These are phyloP conservation scores for Trichoderma sp. DNA, from an alignment of 2,329 filamentous ascomycete genomes.

Conservation along the genomic window DNA sequence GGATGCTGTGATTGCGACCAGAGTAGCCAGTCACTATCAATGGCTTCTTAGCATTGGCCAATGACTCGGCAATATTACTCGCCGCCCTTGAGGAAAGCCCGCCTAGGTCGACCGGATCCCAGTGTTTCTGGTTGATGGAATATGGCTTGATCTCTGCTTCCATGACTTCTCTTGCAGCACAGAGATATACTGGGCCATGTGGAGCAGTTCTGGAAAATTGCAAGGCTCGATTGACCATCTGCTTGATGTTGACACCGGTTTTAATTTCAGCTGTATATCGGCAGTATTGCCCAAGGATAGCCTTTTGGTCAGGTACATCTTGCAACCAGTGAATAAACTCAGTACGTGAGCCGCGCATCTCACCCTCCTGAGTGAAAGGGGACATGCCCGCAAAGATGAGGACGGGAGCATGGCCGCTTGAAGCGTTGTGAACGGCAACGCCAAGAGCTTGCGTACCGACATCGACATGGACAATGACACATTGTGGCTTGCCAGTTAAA, in stretches of 20 bases:
- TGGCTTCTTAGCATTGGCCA: background rate
- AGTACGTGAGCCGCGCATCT: background rate
- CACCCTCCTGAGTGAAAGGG: background rate
- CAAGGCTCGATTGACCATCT: constrained; percentile 3
- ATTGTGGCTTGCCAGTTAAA: background rate
- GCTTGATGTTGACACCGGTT: background rate
- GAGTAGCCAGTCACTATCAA: background rate
- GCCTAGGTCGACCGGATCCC: background rate
- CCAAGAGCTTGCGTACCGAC: background rate
- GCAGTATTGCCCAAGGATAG: background rate
- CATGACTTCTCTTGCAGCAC: background rate
- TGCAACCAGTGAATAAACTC: background rate
- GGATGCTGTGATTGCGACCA: background rate
- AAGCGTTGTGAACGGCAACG: background rate
- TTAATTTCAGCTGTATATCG: background rate
- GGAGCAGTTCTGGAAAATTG: background rate
- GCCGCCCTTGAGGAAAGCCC: background rate
- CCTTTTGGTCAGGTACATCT: background rate
- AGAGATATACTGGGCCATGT: background rate
- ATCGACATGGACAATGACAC: background rate
- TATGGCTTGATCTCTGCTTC: constrained; percentile 3
- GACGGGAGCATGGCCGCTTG: background rate
- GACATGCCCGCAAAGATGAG: background rate
- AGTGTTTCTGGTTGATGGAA: background rate
- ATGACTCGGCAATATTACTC: background rate